Conservation (phyloP, 1,284 basidiomycete genomes). For the Kwoniella shivajii region DNA sequence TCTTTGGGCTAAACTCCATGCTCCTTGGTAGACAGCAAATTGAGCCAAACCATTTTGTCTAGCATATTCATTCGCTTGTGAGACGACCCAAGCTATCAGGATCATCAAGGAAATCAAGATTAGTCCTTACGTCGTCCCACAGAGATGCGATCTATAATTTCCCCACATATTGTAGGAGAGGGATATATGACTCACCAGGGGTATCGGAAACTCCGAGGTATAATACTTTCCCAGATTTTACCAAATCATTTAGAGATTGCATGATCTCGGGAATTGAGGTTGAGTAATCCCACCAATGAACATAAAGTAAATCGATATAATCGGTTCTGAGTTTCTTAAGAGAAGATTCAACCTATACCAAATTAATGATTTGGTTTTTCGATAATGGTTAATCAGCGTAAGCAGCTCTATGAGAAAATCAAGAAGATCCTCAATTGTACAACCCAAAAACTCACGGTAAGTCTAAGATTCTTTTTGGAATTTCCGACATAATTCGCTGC, state of each 20-base stretch:
- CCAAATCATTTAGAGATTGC: constrained; percentile 52
- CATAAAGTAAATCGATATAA: constrained; percentile 55
- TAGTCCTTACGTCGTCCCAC: no score
- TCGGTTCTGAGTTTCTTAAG: constrained; percentile 55
- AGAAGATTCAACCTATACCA: constrained; percentile 27
- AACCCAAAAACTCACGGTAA: constrained; percentile 40
- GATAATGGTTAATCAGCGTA: background rate
- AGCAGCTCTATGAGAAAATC: background rate
- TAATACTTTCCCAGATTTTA: constrained; percentile 54
- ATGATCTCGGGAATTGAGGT: constrained; percentile 56
- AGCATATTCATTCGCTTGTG: constrained; percentile 62
- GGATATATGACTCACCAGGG: constrained; percentile 39
- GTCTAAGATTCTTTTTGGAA: constrained; percentile 34
- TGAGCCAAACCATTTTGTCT: constrained; percentile 56
- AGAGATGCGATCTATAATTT: no score
- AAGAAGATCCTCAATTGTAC: background rate
- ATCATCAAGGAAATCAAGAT: constrained; percentile 59
- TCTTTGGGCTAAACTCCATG: constrained; percentile 56
- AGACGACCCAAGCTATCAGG: constrained; percentile 62
- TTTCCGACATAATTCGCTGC: constrained; percentile 52
- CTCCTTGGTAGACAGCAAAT: constrained; percentile 62
- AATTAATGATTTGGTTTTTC: background rate
- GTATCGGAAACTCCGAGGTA: constrained; percentile 57
- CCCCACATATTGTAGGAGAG: background rate
- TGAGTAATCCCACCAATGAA: constrained; percentile 48